Evolutionary conservation across 2,329 filamentous ascomycete genomes (phyloP).

Genomic region (Orbilia ellipsospora): DNA sequence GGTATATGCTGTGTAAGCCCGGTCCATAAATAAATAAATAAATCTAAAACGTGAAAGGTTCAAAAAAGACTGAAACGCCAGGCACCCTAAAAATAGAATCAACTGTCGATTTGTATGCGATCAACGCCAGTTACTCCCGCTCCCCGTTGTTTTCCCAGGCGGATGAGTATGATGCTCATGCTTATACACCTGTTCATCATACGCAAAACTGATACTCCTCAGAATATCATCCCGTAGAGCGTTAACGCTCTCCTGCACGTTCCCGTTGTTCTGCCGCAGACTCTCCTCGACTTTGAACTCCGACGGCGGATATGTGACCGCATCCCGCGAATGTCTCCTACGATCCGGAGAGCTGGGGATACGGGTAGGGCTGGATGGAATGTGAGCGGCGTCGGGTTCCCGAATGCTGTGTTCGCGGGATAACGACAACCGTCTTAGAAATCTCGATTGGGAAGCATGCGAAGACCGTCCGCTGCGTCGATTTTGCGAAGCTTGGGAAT

Average conservation of each 20-base stretch:
- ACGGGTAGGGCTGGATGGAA: slow-evolving; percentile 4
- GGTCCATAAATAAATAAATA: background rate
- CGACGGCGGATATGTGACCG: slow-evolving; percentile 42
- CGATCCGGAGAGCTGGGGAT: slow-evolving; percentile 12
- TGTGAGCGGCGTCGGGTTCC: slow-evolving; percentile 28
- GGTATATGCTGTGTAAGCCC: no score
- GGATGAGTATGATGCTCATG: slow-evolving; percentile 50
- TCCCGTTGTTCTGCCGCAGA: slow-evolving; percentile 46
- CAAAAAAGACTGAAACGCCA: background rate
- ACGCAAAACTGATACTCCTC: slow-evolving; percentile 49
- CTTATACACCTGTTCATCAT: slow-evolving; percentile 47
- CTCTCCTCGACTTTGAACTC: slow-evolving; percentile 54
- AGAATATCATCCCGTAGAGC: slow-evolving; percentile 47
- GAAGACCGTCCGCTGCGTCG: slow-evolving; percentile 36
- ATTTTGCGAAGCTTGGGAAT: slow-evolving; percentile 23
- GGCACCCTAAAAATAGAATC: no score
- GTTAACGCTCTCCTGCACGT: slow-evolving; percentile 50
- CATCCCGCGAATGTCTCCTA: slow-evolving; percentile 36
- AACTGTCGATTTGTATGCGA: slow-evolving; percentile 6
- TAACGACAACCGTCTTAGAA: slow-evolving; percentile 35
- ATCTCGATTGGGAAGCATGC: slow-evolving; percentile 18
- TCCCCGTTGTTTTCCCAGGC: slow-evolving; percentile 31
- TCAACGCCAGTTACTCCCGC: slow-evolving; percentile 37
- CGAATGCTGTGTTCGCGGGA: slow-evolving; percentile 27
- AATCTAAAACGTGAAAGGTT: background rate